These are phyloP conservation scores for Podospora tetraspora DNA, from an alignment of 495 filamentous ascomycete species.

Conservation along the genomic window DNA sequence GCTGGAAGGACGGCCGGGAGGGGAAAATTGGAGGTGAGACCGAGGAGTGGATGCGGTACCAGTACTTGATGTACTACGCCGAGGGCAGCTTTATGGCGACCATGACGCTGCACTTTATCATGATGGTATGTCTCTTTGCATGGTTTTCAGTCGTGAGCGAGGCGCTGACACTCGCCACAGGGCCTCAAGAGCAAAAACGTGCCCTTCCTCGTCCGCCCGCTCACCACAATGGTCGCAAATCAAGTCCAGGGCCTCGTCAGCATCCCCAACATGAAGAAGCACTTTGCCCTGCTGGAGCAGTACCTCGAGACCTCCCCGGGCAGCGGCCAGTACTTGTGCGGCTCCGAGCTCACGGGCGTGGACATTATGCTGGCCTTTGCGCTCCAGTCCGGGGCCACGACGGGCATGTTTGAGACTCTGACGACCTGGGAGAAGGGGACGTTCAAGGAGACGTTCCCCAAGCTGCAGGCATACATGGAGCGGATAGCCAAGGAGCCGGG, in stretches of 20 bases:
- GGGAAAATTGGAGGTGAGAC: constrained; percentile 59
- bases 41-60: constrained; percentile 68
- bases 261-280: constrained; percentile 60
- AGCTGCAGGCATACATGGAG: constrained; percentile 57
- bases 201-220: constrained; percentile 78
- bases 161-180: constrained; percentile 4
- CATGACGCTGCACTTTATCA: constrained; percentile 30
- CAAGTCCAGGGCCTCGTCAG: constrained; percentile 52
- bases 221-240: constrained; percentile 58
- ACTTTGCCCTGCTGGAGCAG: constrained; percentile 68
- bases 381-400: constrained; percentile 54
- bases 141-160: constrained; percentile 43
- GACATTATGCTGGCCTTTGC: constrained; percentile 77
- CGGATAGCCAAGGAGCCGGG: constrained; percentile 55
- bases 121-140: constrained; percentile 43
- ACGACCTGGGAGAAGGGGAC: constrained; percentile 31
- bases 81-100: constrained; percentile 69
- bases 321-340: constrained; percentile 64
- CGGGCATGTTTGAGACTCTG: constrained; percentile 49
- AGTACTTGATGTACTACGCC: constrained; percentile 73
- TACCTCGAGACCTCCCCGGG: constrained; percentile 59
- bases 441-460: constrained; percentile 31
- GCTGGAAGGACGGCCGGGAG: constrained; percentile 55
- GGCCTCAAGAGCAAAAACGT: constrained; percentile 53
- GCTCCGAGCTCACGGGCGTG: constrained; percentile 62